Conservation (phyloP, 148 eudicot genomes). For the Amaranthus hypochondriacus region DNA sequence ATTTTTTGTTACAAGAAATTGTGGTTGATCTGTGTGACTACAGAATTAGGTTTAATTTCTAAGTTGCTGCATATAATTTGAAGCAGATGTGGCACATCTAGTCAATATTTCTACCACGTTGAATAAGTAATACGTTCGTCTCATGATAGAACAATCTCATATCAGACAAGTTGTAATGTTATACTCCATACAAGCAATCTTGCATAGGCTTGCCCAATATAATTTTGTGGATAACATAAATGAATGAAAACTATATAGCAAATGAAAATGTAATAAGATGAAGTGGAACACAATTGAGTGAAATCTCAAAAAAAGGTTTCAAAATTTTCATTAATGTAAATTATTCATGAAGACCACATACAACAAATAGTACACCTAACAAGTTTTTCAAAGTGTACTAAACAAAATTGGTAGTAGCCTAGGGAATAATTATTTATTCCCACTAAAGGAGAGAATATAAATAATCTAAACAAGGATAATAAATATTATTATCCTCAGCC, state of each 20-base stretch:
- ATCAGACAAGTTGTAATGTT: too few relatives aligned
- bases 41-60: too few relatives aligned
- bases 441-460: not conserved
- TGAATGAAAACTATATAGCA: not conserved
- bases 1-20: too few relatives aligned
- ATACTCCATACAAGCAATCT: too few relatives aligned
- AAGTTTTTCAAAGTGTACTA: conserved; percentile 10
- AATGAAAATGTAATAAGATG: not conserved
- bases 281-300: not conserved
- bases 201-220: too few relatives aligned
- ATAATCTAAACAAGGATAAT: not conserved
- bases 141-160: too few relatives aligned
- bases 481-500: not conserved
- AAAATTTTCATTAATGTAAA: not conserved
- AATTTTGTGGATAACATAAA: not conserved
- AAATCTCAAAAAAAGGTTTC: not conserved
- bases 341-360: not conserved
- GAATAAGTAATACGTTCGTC: too few relatives aligned
- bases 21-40: too few relatives aligned
- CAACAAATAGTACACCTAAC: not conserved
- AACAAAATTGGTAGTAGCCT: conserved; percentile 20
- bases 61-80: too few relatives aligned
- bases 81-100: too few relatives aligned
- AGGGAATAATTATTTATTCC: conserved; percentile 15
- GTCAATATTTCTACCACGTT: too few relatives aligned